Evolutionary conservation across 176 grass and related monocot genomes (phyloP), one percentile per base, ranked within the genome.

Genomic region (Rhynchospora breviuscula): DNA sequence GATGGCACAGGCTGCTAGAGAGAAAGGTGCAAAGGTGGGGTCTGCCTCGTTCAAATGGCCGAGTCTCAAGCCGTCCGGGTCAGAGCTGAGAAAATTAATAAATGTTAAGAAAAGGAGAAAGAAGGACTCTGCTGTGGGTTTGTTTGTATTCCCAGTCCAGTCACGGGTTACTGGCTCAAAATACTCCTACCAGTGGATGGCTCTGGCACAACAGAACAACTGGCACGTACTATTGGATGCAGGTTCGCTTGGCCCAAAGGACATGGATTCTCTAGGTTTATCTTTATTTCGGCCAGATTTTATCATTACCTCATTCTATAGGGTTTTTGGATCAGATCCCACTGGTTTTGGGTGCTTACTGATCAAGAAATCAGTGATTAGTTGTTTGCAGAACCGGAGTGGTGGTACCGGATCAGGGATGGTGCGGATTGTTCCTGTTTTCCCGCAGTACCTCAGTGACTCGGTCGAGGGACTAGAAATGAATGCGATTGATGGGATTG

Each of bases 101-200:
- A 84, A 91, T 18, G 87, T 85, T 51, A 95, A 99, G 88, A 99
- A 91, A 85, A 90, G 91, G 59, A 92, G 89, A 71, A 99, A 95
- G 84, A 97, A 90, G 83, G 96, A 93, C 26, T 90, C 88, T 0
- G 92, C 96, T 21, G 91, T 88, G 8, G 96, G 96, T 6, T 84
- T 99, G 0, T 99, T 99, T 83, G 96, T 95, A 63, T 99, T 99
- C 81, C 96, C 96, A 7, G 96, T 95, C 72, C 96, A 99, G 26
- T 99, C 96, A 10, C 93, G 96, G 85, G 96, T 99, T 59, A 99
- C 96, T 10, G 96, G 96, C 1, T 88, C 96, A 0, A 99, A 99
- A 86, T 99, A 99, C 78, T 95, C 96, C 0, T 99, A 99, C 74
- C 96, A 99, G 78, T 99, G 93, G 93, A 99, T 99, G 96, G 96